phyloP scores from a whole-genome alignment of 345 rosid species.

The Eucalyptus sp. region DNA sequence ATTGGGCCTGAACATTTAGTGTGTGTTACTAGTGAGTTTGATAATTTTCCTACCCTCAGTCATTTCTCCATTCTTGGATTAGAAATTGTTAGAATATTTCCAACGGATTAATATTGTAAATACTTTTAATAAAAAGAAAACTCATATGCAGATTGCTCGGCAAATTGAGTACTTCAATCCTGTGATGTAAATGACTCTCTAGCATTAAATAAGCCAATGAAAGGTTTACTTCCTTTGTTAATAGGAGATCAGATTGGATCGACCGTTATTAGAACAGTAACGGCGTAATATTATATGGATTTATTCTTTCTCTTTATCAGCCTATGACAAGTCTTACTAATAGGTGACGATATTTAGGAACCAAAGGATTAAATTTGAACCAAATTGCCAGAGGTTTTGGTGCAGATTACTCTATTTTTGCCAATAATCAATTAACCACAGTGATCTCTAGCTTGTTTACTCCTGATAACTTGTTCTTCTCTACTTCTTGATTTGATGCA shows the following conservation, averaged over 20 bases:
- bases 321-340: not conserved
- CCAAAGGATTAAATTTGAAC: not conserved
- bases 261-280: no score
- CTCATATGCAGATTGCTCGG: not conserved
- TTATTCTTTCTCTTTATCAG: not conserved
- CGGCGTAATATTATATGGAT: fast-evolving
- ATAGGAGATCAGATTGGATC: not conserved
- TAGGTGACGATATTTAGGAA: not conserved
- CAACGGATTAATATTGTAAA: not conserved
- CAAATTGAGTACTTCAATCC: not conserved
- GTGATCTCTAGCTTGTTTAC: not conserved
- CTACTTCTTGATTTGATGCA: not conserved
- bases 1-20: not conserved
- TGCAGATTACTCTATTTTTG: not conserved
- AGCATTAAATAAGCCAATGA: not conserved
- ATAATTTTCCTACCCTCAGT: not conserved
- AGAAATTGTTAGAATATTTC: no score
- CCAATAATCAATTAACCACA: not conserved
- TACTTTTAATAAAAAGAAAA: not conserved
- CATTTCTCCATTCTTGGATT: no score
- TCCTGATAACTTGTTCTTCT: not conserved
- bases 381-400: not conserved
- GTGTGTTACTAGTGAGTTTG: fast-evolving
- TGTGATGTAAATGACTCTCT: not conserved
- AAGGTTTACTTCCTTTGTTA: not conserved